phyloP scores from a whole-genome alignment of 2,329 filamentous ascomycete species.

The Chaetomiaceae sp. region DNA sequence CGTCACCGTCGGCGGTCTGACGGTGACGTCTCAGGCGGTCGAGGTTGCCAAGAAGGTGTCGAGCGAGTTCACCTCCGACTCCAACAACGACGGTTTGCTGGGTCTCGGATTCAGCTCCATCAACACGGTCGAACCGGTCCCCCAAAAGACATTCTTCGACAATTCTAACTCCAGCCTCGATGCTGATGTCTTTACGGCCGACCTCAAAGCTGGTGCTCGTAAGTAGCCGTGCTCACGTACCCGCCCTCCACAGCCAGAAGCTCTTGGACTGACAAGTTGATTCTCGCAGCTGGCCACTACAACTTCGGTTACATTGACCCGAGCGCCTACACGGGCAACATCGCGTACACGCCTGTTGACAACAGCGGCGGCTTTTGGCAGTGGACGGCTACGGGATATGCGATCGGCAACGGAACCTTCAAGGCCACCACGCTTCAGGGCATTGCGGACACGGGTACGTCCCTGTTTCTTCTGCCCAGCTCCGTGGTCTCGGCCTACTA shows the following conservation, averaged over 20 bases:
- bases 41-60: constrained; percentile 40
- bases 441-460: constrained; percentile 58
- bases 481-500: constrained; percentile 50
- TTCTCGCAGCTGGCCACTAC: constrained; percentile 30
- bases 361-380: constrained; percentile 58
- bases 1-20: constrained; percentile 39
- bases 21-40: constrained; percentile 38
- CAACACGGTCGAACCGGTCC: constrained; percentile 38
- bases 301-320: constrained; percentile 49
- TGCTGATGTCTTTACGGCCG: constrained; percentile 32
- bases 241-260: not conserved
- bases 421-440: constrained; percentile 31
- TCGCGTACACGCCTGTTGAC: constrained; percentile 54
- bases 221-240: constrained; percentile 20
- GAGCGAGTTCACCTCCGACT: constrained; percentile 34
- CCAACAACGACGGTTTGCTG: constrained; percentile 39
- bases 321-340: constrained; percentile 49
- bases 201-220: constrained; percentile 32
- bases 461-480: constrained; percentile 48
- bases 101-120: constrained; percentile 40
- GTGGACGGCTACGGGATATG: constrained; percentile 41
- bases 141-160: constrained; percentile 42
- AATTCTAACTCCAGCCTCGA: constrained; percentile 30
- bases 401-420: constrained; percentile 32
- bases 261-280: constrained; percentile 2